These are phyloP conservation scores for Golovinomyces cichoracearum DNA, from an alignment of 2,329 filamentous ascomycete species.

Conservation along the genomic window DNA sequence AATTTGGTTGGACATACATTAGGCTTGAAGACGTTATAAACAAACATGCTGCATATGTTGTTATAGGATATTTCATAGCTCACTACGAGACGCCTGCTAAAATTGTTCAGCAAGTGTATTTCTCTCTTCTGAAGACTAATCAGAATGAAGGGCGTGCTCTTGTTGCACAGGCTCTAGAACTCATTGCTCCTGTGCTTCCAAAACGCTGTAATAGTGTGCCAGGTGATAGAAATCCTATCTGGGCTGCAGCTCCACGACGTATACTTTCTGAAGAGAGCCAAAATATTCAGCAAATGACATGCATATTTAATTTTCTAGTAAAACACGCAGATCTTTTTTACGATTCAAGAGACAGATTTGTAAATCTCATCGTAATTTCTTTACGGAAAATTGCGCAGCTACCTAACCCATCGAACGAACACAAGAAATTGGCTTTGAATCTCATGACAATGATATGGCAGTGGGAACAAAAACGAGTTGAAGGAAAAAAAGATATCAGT, in stretches of 20 bases:
- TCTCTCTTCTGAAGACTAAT: conserved; percentile 69
- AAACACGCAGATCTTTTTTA: conserved; percentile 84
- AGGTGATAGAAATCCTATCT: conserved; percentile 52
- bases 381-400: conserved; percentile 67
- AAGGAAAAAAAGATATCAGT: conserved; percentile 22
- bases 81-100: conserved; percentile 91
- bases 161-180: conserved; percentile 79
- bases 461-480: conserved; percentile 70
- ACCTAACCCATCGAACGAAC: conserved; percentile 67
- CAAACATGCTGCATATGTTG: conserved; percentile 90
- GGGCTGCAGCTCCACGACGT: conserved; percentile 71
- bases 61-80: conserved; percentile 93
- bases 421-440: conserved; percentile 70
- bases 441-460: conserved; percentile 75
- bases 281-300: conserved; percentile 85
- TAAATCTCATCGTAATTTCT: conserved; percentile 65
- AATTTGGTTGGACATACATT: conserved; percentile 98
- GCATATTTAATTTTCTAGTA: conserved; percentile 91
- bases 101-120: conserved; percentile 87
- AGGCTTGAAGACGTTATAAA: conserved; percentile 96
- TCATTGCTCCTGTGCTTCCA: conserved; percentile 80
- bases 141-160: conserved; percentile 81
- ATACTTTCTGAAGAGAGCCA: conserved; percentile 85
- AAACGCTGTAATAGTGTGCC: conserved; percentile 46
- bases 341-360: conserved; percentile 76